phyloP scores from a whole-genome alignment of 495 filamentous ascomycete species.

The Chlorociboria aeruginascens region DNA sequence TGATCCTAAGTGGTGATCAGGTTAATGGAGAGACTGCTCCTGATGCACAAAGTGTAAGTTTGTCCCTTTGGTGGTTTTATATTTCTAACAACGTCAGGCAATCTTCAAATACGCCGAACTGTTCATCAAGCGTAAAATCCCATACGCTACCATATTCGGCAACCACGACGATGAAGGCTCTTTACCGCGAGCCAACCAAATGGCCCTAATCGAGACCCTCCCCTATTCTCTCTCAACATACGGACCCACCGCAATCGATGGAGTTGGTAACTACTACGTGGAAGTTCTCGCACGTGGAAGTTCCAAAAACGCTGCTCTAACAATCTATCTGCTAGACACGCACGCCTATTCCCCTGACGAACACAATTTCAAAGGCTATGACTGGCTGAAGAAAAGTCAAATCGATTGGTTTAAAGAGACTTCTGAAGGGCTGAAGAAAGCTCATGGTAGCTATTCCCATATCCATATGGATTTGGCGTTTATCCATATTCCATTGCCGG shows the following conservation, averaged over 20 bases:
- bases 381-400: slow-evolving; percentile 90
- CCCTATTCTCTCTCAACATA: slow-evolving; percentile 79
- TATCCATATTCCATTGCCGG: slow-evolving; percentile 91
- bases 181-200: slow-evolving; percentile 60
- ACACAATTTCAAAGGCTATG: slow-evolving; percentile 72
- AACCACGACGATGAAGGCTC: slow-evolving; percentile 96
- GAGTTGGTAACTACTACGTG: slow-evolving; percentile 88
- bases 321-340: slow-evolving; percentile 86
- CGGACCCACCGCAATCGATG: slow-evolving; percentile 73
- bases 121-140: slow-evolving; percentile 75
- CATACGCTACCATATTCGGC: slow-evolving; percentile 89
- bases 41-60: slow-evolving; percentile 66
- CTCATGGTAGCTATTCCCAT: slow-evolving; percentile 70
- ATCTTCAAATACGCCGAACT: slow-evolving; percentile 89
- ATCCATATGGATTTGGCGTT: slow-evolving; percentile 95
- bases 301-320: slow-evolving; percentile 77
- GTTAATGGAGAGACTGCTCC: slow-evolving; percentile 88
- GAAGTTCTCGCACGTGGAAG: slow-evolving; percentile 74
- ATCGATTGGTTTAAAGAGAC: slow-evolving; percentile 88
- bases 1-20: slow-evolving; percentile 85
- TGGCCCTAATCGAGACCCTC: slow-evolving; percentile 73
- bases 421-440: slow-evolving; percentile 50
- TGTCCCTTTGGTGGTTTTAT: background rate
- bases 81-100: slow-evolving; percentile 33
- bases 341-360: slow-evolving; percentile 90